Conservation (phyloP, 2,329 filamentous ascomycete genomes). For the Botryosphaeria dothidea region DNA sequence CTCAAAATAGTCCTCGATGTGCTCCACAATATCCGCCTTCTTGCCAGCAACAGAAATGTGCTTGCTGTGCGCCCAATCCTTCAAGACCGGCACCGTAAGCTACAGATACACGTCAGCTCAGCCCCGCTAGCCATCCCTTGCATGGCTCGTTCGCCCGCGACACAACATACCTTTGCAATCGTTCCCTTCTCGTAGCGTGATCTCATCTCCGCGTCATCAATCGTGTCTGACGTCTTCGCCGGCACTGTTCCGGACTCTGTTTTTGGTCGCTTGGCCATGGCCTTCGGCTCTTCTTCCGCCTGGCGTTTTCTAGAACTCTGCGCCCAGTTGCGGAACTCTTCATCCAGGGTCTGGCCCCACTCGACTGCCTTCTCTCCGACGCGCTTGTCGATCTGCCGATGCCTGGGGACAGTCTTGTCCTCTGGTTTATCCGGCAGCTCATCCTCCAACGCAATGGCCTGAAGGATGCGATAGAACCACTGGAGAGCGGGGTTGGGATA, state of each 20-base stretch:
- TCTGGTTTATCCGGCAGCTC: constrained; percentile 73
- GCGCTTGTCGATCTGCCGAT: constrained; percentile 85
- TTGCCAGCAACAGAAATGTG: constrained; percentile 31
- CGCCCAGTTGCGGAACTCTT: constrained; percentile 49
- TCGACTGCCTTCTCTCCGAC: constrained; percentile 76
- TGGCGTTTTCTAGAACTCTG: constrained; percentile 41
- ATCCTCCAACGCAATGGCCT: constrained; percentile 88
- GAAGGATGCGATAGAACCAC: constrained; percentile 95
- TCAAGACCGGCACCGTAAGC: constrained; percentile 37
- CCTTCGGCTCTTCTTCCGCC: constrained; percentile 23
- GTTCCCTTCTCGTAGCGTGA: constrained; percentile 44
- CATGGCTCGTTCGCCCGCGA: too few relatives aligned
- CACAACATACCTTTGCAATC: constrained; percentile 40
- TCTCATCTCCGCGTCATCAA: constrained; percentile 46
- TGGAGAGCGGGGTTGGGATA: constrained; percentile 90
- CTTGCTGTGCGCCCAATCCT: constrained; percentile 32
- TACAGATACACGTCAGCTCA: background rate
- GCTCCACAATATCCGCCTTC: constrained; percentile 40
- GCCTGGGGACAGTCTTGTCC: constrained; percentile 83
- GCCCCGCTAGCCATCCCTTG: background rate
- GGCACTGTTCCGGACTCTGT: constrained; percentile 28
- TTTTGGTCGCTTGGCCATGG: constrained; percentile 49
- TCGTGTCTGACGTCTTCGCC: constrained; percentile 32
- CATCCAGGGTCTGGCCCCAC: constrained; percentile 71
- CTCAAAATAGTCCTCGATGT: constrained; percentile 38